phyloP scores from a whole-genome alignment of 768 basidiomycete genomes.

The Amanita pallidorosea region DNA sequence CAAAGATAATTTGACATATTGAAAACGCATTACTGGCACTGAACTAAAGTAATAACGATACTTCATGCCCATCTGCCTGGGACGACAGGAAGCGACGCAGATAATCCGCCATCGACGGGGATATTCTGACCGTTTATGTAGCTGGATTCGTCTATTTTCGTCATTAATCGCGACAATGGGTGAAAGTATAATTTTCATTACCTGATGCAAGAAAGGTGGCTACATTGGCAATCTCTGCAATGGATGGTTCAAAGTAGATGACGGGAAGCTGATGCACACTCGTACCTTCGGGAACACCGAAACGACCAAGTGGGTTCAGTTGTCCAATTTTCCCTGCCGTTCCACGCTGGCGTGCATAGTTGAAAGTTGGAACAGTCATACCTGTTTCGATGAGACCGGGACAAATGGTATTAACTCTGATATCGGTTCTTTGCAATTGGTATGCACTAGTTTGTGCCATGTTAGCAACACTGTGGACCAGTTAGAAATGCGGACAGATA shows the following conservation, averaged over 20 bases:
- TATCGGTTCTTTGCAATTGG: conserved; percentile 70
- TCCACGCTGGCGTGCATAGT: conserved; percentile 66
- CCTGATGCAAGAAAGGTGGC: conserved; percentile 85
- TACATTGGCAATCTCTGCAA: conserved; percentile 74
- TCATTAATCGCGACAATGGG: neutral
- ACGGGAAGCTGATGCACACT: conserved; percentile 3
- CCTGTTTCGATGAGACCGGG: conserved; percentile 91
- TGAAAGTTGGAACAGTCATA: conserved; percentile 77
- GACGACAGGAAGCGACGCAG: conserved; percentile 67
- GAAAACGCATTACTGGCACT: too few relatives aligned
- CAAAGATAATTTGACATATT: too few relatives aligned
- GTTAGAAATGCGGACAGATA: neutral
- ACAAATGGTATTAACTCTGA: conserved; percentile 85
- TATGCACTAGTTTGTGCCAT: conserved; percentile 77
- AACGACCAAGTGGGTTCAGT: conserved; percentile 75
- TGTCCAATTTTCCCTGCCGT: conserved; percentile 71
- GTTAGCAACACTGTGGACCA: conserved; percentile 59
- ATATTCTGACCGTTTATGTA: conserved; percentile 88
- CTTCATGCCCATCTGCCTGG: conserved; percentile 59
- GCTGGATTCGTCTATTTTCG: conserved; percentile 64
- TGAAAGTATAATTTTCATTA: conserved; percentile 20
- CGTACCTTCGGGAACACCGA: conserved; percentile 71
- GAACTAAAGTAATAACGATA: neutral
- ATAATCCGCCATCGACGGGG: conserved; percentile 80
- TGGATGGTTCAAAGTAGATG: neutral